Base-by-base conservation (phyloP, 2,329 filamentous ascomycete genomes). In the Epichloe sylvatica region DNA sequence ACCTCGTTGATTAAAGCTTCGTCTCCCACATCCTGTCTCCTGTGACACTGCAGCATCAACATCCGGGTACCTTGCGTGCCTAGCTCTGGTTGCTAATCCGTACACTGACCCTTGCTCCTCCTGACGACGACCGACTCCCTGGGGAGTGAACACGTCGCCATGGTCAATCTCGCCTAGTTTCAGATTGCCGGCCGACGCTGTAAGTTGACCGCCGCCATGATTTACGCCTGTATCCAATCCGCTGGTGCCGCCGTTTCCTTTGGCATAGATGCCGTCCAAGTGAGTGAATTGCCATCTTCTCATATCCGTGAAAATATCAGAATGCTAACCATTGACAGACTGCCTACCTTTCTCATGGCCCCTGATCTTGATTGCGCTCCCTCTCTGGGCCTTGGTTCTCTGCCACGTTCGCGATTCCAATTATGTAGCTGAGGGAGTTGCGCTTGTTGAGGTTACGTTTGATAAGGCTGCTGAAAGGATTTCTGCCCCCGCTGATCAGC, bases 201-300 rank as follows among this genome's bases (percentile, higher is more conserved):
- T 51, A 41, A 34, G 49, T 49, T 7, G 30, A 40, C 5, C 25
- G 17, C 5, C 23, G 4, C 39, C 12, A 25, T 48, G 15, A 19
- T 34, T 6, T 5, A 19, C 11, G 5, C 38, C 17, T 13, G 23
- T n/a, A 83, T 89, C 47, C 84, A 89, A 63, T 86, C 83, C 21
- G 83, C 81, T 7, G 84, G 84, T 58, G 76, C 79, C 2, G 84
- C 82, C 35, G 78, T 67, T 3, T 58, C 60, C 33, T 66, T 61
- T 43, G 60, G 61, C 19, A 62, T 67, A 43, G 64, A 67, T 48
- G 59, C 63, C 15, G 62, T 58, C 33, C 60, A 64, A 51, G 56
- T 64, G 34, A 13, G 48, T 21, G 7, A 7, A 47, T 11, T 4
- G 30, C 25, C 25, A 4, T 30, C 30, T 11, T 30, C 30, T 30